A percentile compares a stretch with the other conserved stretches of the same genome.
Conservation (phyloP, 2,329 filamentous ascomycete species). For the Thelonectria rubi region DNA sequence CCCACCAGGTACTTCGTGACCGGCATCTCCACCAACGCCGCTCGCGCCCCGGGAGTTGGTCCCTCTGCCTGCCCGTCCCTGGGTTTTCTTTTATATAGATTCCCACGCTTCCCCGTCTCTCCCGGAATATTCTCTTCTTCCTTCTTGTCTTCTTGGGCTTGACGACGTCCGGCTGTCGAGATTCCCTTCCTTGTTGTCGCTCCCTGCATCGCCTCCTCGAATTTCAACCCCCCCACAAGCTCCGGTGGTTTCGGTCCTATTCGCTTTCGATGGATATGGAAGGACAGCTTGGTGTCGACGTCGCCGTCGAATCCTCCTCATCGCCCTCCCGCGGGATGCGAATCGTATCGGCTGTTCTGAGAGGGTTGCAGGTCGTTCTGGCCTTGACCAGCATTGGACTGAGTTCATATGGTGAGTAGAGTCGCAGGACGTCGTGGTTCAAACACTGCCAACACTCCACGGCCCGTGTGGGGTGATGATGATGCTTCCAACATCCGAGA, state of each 20-base stretch:
- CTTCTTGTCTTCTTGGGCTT: conserved; percentile 20
- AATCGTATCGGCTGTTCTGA: conserved; percentile 30
- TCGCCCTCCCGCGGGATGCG: conserved; percentile 31
- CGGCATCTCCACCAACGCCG: conserved; percentile 35
- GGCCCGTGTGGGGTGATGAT: conserved; percentile 3
- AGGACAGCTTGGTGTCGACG: too few relatives aligned
- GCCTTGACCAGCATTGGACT: conserved; percentile 38
- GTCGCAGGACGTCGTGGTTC: not conserved
- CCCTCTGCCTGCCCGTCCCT: conserved; percentile 33
- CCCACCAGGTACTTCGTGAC: not conserved
- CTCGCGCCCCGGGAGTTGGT: conserved; percentile 27
- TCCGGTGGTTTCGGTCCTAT: not conserved
- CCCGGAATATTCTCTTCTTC: conserved; percentile 14
- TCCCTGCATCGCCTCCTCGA: not conserved
- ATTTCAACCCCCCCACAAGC: not conserved
- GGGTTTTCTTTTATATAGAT: conserved; percentile 34
- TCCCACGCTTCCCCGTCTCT: conserved; percentile 33
- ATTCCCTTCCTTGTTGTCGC: conserved; percentile 5
- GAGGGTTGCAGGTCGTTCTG: conserved; percentile 37
- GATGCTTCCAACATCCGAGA: not conserved
- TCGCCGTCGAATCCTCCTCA: not conserved
- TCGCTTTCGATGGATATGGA: not conserved
- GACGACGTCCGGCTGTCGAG: conserved; percentile 17
- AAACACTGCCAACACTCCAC: not conserved
- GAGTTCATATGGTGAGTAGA: conserved; percentile 37